phyloP scores from a whole-genome alignment of 495 filamentous ascomycete species.

The Cairneyella variabilis region DNA sequence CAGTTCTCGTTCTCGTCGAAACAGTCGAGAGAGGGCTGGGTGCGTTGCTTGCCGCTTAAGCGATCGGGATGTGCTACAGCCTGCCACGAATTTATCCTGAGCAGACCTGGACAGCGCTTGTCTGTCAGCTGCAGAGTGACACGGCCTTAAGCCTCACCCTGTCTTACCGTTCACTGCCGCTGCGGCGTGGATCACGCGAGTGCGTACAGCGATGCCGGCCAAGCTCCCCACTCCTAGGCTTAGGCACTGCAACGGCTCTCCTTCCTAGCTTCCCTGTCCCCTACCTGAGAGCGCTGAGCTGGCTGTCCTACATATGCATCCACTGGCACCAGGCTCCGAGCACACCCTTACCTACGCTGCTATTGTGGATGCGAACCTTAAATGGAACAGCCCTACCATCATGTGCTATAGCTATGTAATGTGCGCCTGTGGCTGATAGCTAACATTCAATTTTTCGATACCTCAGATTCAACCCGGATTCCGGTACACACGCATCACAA shows the following conservation, averaged over 20 bases:
- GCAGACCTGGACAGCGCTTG: not conserved
- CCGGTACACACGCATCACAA: conserved; percentile 19
- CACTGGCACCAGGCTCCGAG: conserved; percentile 16
- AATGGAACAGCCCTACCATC: conserved; percentile 10
- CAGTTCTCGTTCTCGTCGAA: not conserved
- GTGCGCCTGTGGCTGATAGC: conserved; percentile 26
- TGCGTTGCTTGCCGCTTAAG: conserved; percentile 12
- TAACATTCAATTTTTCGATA: no score
- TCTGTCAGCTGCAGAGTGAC: conserved; percentile 20
- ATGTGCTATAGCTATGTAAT: conserved; percentile 16
- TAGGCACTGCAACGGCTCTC: no score
- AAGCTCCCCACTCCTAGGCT: no score
- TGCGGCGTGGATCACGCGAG: conserved; percentile 21
- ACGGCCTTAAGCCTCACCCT: conserved; percentile 22
- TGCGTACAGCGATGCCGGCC: no score
- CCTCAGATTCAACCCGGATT: conserved; percentile 21
- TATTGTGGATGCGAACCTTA: conserved; percentile 17
- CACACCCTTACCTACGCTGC: conserved; percentile 4
- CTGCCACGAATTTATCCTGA: conserved; percentile 21
- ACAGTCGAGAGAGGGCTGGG: not conserved
- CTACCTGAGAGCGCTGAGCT: conserved; percentile 19
- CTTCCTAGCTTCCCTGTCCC: no score
- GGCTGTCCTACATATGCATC: conserved; percentile 23
- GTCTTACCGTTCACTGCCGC: conserved; percentile 15
- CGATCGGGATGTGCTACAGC: conserved; percentile 6